These are phyloP conservation scores for Hypericum androsaemum DNA, from an alignment of 345 rosid genomes.

Conservation along the genomic window DNA sequence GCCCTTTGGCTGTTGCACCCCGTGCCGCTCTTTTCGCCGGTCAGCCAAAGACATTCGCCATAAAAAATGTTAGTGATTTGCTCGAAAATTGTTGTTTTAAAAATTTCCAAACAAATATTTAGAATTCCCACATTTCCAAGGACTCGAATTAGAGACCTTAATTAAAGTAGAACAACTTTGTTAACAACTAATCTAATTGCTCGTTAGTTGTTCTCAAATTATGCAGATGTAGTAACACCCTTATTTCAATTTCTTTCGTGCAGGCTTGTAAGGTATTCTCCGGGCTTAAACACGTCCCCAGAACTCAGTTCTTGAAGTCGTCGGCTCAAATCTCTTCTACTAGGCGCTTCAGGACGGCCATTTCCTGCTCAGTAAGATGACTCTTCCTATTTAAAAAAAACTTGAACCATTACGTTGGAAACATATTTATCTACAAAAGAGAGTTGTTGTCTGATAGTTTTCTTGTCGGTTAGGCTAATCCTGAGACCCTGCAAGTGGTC, in stretches of 20 bases:
- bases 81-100: not conserved
- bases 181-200: too few species aligned
- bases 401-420: too few species aligned
- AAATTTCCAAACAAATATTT: too few species aligned
- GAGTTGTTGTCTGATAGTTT: too few species aligned
- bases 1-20: constrained; percentile 12
- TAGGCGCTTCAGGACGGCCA: constrained; percentile 21
- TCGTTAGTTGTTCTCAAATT: too few species aligned
- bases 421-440: too few species aligned
- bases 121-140: too few species aligned
- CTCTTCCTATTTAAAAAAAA: too few species aligned
- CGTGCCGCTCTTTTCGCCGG: constrained; percentile 1
- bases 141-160: too few species aligned
- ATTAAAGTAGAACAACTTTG: too few species aligned
- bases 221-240: too few species aligned
- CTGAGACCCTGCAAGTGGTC: constrained; percentile 41
- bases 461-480: constrained; percentile 25
- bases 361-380: constrained; percentile 42
- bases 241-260: constrained; percentile 3
- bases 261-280: constrained; percentile 26
- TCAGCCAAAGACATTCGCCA: constrained; percentile 18
- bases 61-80: not conserved
- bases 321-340: constrained; percentile 16
- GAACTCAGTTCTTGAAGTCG: constrained; percentile 16
- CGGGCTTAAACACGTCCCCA: constrained; percentile 26